phyloP scores from a whole-genome alignment of 306 rosid species.

The Boehmeria nivea region DNA sequence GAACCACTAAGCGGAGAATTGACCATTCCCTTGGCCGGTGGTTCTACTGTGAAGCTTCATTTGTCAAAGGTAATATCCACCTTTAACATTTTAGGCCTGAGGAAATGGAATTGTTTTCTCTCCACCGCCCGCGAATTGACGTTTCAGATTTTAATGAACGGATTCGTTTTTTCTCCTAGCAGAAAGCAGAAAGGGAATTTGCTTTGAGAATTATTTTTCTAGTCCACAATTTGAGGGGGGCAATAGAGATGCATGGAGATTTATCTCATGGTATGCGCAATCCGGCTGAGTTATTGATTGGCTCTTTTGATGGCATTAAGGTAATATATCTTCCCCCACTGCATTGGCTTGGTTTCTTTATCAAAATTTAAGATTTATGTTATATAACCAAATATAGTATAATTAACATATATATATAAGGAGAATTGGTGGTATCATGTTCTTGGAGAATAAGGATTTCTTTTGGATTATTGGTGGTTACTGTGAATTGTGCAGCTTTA shows the following conservation, averaged over 20 bases:
- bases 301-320: conserved; percentile 67
- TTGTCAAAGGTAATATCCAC: conserved; percentile 60
- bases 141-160: not conserved
- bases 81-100: not conserved
- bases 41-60: conserved; percentile 46
- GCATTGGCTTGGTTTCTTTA: too few species aligned
- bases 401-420: not conserved
- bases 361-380: not conserved
- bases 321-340: conserved; percentile 21
- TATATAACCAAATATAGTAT: conserved; percentile 8
- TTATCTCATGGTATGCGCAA: conserved; percentile 31
- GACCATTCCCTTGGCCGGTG: conserved; percentile 54
- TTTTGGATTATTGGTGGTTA: too few species aligned
- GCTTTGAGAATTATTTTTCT: conserved; percentile 46
- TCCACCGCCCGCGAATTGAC: not conserved
- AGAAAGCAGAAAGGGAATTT: conserved; percentile 70
- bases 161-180: conserved; percentile 19
- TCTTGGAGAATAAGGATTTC: not conserved
- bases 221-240: conserved; percentile 47
- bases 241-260: conserved; percentile 64
- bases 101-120: not conserved
- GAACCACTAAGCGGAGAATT: conserved; percentile 69
- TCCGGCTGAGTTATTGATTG: conserved; percentile 79
- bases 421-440: not conserved
- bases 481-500: too few species aligned